Conservation (phyloP, 345 rosid species). For the Hibiscus mutabilis region DNA sequence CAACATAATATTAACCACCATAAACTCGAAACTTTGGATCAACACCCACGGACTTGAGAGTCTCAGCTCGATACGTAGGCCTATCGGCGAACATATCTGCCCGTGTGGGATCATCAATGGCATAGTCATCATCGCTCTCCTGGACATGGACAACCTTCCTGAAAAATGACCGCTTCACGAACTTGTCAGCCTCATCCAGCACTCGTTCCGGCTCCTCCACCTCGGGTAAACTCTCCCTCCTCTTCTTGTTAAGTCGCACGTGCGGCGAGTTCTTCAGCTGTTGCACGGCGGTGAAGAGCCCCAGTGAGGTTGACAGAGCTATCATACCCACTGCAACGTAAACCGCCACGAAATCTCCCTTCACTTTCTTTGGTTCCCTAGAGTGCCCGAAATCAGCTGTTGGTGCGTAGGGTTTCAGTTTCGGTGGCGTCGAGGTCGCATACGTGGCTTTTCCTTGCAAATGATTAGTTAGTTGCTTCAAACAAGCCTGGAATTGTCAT, state of each 20-base stretch:
- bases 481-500: constrained; percentile 25
- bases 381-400: constrained; percentile 8
- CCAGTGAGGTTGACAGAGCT: constrained; percentile 36
- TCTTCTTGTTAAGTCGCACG: constrained; percentile 63
- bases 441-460: constrained; percentile 25
- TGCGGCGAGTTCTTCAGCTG: constrained; percentile 51
- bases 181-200: constrained; percentile 36
- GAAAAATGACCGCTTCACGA: constrained; percentile 46
- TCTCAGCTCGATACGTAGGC: constrained; percentile 31
- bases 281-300: constrained; percentile 48
- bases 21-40: constrained; percentile 30
- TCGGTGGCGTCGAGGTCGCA: constrained; percentile 30
- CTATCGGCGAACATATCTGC: constrained; percentile 31
- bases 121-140: constrained; percentile 28
- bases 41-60: constrained; percentile 53
- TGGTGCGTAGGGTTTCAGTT: constrained; percentile 29
- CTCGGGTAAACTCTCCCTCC: constrained; percentile 65
- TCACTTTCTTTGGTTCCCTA: not conserved
- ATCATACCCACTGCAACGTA: constrained; percentile 46
- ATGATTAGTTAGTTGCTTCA: constrained; percentile 30
- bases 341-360: constrained; percentile 37
- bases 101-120: constrained; percentile 21
- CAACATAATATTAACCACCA: not conserved
- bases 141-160: constrained; percentile 71
- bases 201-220: constrained; percentile 57